Percentiles rank a stretch among this genome's conserved stretches.
phyloP scores from a whole-genome alignment of 1,284 basidiomycete species.

The Heterobasidion annosum region DNA sequence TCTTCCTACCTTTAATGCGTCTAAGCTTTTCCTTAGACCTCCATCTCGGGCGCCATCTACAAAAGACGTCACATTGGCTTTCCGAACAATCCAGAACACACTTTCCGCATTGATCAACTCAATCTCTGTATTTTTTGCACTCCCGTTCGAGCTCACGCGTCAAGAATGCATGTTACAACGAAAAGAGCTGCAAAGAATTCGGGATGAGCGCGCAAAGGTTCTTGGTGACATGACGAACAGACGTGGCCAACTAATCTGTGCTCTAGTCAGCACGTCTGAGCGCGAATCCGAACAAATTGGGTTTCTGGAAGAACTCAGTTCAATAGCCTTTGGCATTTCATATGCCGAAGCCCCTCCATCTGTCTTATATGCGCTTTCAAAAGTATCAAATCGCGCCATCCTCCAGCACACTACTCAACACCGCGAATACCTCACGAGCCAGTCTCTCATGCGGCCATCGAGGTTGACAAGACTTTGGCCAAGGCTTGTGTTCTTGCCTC shows the following conservation, averaged over 20 bases:
- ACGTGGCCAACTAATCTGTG: conserved; percentile 31
- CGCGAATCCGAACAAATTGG: conserved; percentile 6
- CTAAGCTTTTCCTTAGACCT: neutral
- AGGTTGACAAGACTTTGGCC: conserved; percentile 59
- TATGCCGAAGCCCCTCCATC: neutral
- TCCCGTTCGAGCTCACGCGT: conserved; percentile 46
- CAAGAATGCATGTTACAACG: conserved; percentile 58
- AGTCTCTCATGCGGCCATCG: conserved; percentile 47
- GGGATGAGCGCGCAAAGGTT: conserved; percentile 54
- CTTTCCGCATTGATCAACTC: conserved; percentile 11
- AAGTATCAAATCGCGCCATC: conserved; percentile 12
- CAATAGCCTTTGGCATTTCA: conserved; percentile 5
- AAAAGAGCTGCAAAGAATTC: conserved; percentile 45
- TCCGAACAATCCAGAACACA: conserved; percentile 7
- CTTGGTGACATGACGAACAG: conserved; percentile 50
- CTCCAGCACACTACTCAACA: conserved; percentile 23
- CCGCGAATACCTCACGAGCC: conserved; percentile 20
- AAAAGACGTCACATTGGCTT: conserved; percentile 13
- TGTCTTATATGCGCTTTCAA: conserved; percentile 3
- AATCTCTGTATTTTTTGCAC: conserved; percentile 17
- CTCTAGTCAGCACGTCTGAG: conserved; percentile 13
- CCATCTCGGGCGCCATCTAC: conserved; percentile 2
- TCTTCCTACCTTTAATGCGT: conserved; percentile 4
- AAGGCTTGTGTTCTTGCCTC: conserved; percentile 54
- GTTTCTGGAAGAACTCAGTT: conserved; percentile 7